These are phyloP conservation scores for Colletotrichum paranaense DNA, from an alignment of 2,329 filamentous ascomycete genomes.

Conservation along the genomic window DNA sequence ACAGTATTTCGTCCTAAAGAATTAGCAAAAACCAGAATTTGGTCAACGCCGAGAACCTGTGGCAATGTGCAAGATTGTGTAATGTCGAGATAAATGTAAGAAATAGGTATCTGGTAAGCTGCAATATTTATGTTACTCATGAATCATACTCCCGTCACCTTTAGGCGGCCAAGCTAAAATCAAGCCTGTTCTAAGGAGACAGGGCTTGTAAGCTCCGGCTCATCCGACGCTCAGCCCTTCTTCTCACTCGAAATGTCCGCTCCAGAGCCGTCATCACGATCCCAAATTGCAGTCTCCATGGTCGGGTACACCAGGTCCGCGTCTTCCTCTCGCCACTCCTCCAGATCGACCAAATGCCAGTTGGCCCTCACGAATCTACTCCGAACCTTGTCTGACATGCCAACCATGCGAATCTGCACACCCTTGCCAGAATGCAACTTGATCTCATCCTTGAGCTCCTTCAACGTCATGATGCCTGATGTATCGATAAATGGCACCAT, in stretches of 20 bases:
- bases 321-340: constrained; percentile 32
- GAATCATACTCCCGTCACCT: background rate
- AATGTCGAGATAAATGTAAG: background rate
- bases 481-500: constrained; percentile 65
- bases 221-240: background rate
- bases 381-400: constrained; percentile 55
- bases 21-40: too few species aligned
- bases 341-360: constrained; percentile 43
- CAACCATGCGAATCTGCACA: constrained; percentile 61
- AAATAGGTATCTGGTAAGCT: background rate
- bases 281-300: constrained; percentile 32
- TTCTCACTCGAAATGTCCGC: constrained; percentile 17
- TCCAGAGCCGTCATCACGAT: constrained; percentile 26
- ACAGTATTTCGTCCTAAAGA: too few species aligned
- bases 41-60: too few species aligned
- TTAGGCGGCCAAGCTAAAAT: background rate
- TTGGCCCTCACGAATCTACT: constrained; percentile 52
- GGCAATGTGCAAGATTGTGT: background rate
- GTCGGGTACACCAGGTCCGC: constrained; percentile 31
- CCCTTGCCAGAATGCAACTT: constrained; percentile 59
- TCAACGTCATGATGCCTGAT: constrained; percentile 62
- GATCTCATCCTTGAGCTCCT: constrained; percentile 61
- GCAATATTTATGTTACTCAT: background rate
- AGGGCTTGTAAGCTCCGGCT: background rate
- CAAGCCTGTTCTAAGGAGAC: background rate